Percentiles rank a stretch among this genome's conserved stretches.
Evolutionary conservation across 148 eudicot genomes (phyloP).

Genomic region (Rhododendron kiyosumense): DNA sequence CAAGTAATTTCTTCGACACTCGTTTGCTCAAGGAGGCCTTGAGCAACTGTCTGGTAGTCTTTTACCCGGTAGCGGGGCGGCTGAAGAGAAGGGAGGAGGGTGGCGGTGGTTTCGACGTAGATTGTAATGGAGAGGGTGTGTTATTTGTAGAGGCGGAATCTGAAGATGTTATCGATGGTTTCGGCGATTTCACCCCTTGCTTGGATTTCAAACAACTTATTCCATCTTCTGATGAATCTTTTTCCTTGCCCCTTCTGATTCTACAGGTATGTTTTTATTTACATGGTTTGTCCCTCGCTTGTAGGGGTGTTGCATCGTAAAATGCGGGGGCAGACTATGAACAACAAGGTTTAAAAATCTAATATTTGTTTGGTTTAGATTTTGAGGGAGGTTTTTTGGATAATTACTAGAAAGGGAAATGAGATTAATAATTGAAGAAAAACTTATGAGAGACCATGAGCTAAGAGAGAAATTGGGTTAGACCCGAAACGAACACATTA

Average conservation of each 20-base stretch:
- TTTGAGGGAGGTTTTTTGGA: too few relatives aligned
- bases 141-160: slow-evolving; percentile 12
- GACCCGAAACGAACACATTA: too few relatives aligned
- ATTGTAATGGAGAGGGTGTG: slow-evolving; percentile 17
- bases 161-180: slow-evolving; percentile 3
- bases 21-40: slow-evolving; percentile 6
- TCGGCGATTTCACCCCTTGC: slow-evolving; percentile 12
- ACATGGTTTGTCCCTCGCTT: too few relatives aligned
- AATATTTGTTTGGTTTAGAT: too few relatives aligned
- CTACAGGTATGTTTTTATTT: too few relatives aligned
- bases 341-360: too few relatives aligned
- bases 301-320: too few relatives aligned
- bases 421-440: too few relatives aligned
- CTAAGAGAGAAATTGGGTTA: too few relatives aligned
- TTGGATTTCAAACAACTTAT: slow-evolving; percentile 3
- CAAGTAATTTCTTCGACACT: slow-evolving; percentile 9
- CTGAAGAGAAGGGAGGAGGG: neutral
- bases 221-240: neutral
- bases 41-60: slow-evolving; percentile 10
- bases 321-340: too few relatives aligned
- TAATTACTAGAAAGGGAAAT: too few relatives aligned
- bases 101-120: neutral
- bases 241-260: neutral
- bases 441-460: too few relatives aligned
- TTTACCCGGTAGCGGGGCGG: slow-evolving; percentile 19